Base-by-base conservation (phyloP, 2,329 filamentous ascomycete species). In the Aureobasidium lini region DNA sequence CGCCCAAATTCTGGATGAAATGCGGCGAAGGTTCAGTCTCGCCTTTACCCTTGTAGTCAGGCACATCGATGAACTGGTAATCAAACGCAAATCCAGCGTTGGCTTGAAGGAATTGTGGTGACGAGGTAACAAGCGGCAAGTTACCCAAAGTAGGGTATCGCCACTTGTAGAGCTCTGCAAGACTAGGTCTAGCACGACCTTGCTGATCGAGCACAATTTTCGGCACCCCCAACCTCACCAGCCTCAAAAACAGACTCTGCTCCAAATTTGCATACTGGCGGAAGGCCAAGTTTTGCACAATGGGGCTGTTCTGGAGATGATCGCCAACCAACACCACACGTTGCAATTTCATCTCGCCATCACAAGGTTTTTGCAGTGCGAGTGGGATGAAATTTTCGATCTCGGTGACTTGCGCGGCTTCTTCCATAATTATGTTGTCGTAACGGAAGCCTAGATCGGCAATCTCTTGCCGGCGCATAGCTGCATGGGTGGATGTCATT, bases 401-500 rank as follows among this genome's bases (percentile, higher is more conserved):
- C 72, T 99, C 94, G 0, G 93, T 99, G 69, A 99, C 93, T 70
- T 99, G 94, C 11, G 94, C 94, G 5, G 94, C 93, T 79, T 99
- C 94, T 76, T 99, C 94, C 89, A 99, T 96, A 57, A 99, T 82
- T 11, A 99, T 88, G 64, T 96, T 99, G 77, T 97, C 92, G 68
- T 99, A 99, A 66, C 90, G 90, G 75, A 99, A 99, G 15, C 92
- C 92, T n/a, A 97, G 81, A 15, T 84, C 81, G 0, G 90, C 88
- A 66, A 99, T 97, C 68, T 97, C 93, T 63, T 90, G 85, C 63
- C 93, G 82, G 62, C 91, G 85, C 82, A 99, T 99, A 1, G 94
- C 94, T 4, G 94, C 95, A 72, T 99, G 94, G 0, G 95, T 99
- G 4, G 92, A 95, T 16, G 94, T 99, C 95, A 99, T 99, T 60